Conservation (phyloP, 306 rosid species). For the Quercus mongolica region DNA sequence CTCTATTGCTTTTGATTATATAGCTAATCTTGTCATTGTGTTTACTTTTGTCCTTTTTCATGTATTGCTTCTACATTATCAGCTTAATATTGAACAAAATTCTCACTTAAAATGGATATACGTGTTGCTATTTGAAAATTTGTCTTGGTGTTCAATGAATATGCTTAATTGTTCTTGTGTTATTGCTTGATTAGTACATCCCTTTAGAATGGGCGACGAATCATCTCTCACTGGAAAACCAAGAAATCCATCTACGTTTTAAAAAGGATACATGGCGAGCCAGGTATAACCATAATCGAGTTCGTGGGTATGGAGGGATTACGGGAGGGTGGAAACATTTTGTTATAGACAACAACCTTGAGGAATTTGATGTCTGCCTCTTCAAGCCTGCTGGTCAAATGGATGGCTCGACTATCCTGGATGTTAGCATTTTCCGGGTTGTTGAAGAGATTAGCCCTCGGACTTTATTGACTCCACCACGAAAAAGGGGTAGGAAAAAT, state of each 20-base stretch:
- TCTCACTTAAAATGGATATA: no score
- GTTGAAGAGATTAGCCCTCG: constrained; percentile 41
- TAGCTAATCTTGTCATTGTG: neutral
- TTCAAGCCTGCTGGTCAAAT: constrained; percentile 30
- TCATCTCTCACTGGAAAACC: constrained; percentile 26
- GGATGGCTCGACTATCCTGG: constrained; percentile 25
- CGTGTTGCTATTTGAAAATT: neutral
- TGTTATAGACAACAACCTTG: constrained; percentile 54
- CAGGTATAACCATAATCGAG: constrained; percentile 25
- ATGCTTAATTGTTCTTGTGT: neutral
- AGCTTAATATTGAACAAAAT: no score
- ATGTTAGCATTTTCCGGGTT: constrained; percentile 60
- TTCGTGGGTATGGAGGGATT: constrained; percentile 48
- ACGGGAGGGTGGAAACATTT: constrained; percentile 67
- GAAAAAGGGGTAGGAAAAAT: constrained; percentile 22
- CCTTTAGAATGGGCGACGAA: constrained; percentile 38
- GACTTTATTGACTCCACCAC: constrained; percentile 7
- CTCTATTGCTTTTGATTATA: constrained; percentile 6
- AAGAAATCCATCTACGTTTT: constrained; percentile 46
- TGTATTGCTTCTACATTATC: no score
- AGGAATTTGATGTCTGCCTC: constrained; percentile 62
- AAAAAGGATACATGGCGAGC: constrained; percentile 41
- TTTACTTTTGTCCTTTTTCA: neutral
- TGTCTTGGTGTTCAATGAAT: neutral
- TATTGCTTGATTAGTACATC: constrained; percentile 36